Conservation (phyloP, 495 filamentous ascomycete species). For the Penicillium canariense region DNA sequence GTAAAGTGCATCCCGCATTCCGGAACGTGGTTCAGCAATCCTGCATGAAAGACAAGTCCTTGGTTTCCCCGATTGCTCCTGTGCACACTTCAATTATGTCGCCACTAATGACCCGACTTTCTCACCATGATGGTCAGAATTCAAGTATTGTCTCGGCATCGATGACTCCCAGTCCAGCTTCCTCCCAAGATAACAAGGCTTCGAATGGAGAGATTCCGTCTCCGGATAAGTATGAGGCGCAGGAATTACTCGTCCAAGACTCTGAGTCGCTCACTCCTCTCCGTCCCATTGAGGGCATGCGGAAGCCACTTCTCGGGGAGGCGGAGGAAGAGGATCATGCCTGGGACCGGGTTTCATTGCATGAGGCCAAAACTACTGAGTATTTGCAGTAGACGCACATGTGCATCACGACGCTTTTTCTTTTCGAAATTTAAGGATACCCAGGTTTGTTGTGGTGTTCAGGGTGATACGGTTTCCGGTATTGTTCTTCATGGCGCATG, state of each 20-base stretch:
- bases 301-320: not conserved
- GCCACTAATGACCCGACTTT: not conserved
- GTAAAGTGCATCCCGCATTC: not conserved
- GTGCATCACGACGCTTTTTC: not conserved
- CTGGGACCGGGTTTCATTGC: slow-evolving; percentile 7
- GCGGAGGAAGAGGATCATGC: not conserved
- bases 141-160: not conserved
- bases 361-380: not conserved
- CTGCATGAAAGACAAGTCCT: not conserved
- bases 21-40: not conserved
- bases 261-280: not conserved
- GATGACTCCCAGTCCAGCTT: not conserved
- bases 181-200: not conserved
- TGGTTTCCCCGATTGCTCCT: not conserved
- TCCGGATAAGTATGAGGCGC: not conserved
- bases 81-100: not conserved
- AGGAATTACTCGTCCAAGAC: not conserved
- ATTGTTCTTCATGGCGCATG: not conserved
- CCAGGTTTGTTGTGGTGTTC: not conserved
- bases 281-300: not conserved
- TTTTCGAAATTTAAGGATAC: not conserved
- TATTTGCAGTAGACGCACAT: not conserved
- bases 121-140: not conserved
- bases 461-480: not conserved
- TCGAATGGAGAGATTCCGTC: not conserved